Conservation (phyloP, 1,139 yeast genomes). For the Lodderomyces jiufengensis region DNA sequence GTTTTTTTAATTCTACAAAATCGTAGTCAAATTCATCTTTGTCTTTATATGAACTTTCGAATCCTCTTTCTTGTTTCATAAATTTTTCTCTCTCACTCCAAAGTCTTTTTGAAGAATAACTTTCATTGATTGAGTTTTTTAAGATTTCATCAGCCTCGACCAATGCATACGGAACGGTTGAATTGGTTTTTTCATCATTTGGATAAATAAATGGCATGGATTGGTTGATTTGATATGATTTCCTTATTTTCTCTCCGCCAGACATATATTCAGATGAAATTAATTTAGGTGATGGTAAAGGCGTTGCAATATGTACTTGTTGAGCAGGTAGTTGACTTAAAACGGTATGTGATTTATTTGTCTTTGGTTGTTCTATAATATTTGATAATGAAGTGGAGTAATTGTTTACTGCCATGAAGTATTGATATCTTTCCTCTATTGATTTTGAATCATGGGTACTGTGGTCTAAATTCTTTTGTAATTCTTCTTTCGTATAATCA, state of each 20-base stretch:
- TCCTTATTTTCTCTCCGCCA: conserved; percentile 64
- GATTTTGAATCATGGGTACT: conserved; percentile 5
- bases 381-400: conserved; percentile 54
- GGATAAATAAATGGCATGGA: conserved; percentile 81
- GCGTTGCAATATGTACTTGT: conserved; percentile 77
- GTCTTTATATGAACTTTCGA: conserved; percentile 29
- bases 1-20: conserved; percentile 14
- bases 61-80: conserved; percentile 76
- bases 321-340: conserved; percentile 60
- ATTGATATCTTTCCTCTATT: conserved; percentile 23
- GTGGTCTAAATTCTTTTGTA: too few species aligned
- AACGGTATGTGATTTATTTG: conserved; percentile 50
- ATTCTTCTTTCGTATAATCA: conserved; percentile 16
- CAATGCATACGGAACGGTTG: conserved; percentile 64
- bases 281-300: conserved; percentile 80
- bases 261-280: conserved; percentile 56
- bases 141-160: conserved; percentile 69
- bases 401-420: conserved; percentile 40
- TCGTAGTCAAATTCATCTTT: conserved; percentile 21
- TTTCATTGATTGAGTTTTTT: conserved; percentile 57
- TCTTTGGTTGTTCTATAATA: conserved; percentile 57
- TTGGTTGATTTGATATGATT: conserved; percentile 75
- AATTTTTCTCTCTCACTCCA: conserved; percentile 71
- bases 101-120: conserved; percentile 62
- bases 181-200: conserved; percentile 15